phyloP scores from a whole-genome alignment of 805 yeast species.

The Pichia sporocuriosa region DNA sequence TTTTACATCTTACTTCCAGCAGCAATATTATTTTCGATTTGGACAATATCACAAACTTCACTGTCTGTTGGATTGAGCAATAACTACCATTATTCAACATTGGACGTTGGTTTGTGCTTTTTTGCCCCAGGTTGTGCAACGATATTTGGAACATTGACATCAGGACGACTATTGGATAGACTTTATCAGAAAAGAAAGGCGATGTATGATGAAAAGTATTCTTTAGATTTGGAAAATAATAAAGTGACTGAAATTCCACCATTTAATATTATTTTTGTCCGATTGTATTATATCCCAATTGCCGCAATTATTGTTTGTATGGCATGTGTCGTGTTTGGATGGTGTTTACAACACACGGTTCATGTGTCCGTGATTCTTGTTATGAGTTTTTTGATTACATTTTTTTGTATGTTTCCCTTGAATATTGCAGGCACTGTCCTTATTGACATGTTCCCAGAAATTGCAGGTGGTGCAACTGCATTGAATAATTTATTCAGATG shows the following conservation, averaged over 20 bases:
- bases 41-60: constrained; percentile 66
- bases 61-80: constrained; percentile 47
- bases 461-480: constrained; percentile 69
- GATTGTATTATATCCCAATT: constrained; percentile 44
- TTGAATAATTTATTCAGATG: constrained; percentile 70
- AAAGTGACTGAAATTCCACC: constrained; percentile 23
- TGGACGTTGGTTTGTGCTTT: constrained; percentile 63
- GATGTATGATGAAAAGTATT: constrained; percentile 25
- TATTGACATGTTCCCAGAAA: constrained; percentile 69
- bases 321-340: constrained; percentile 51
- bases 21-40: constrained; percentile 57
- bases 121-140: constrained; percentile 70
- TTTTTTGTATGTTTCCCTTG: constrained; percentile 51
- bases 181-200: constrained; percentile 35
- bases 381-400: constrained; percentile 49
- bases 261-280: constrained; percentile 49
- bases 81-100: constrained; percentile 43
- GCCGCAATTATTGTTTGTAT: constrained; percentile 32
- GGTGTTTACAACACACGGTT: constrained; percentile 53
- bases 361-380: constrained; percentile 52
- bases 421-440: constrained; percentile 57
- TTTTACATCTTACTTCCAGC: constrained; percentile 43
- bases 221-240: constrained; percentile 3
- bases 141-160: constrained; percentile 47
- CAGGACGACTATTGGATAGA: constrained; percentile 54